Evolutionary conservation across 352 stramenopile genomes (phyloP).

Genomic region (Pythium pyrilobum): DNA sequence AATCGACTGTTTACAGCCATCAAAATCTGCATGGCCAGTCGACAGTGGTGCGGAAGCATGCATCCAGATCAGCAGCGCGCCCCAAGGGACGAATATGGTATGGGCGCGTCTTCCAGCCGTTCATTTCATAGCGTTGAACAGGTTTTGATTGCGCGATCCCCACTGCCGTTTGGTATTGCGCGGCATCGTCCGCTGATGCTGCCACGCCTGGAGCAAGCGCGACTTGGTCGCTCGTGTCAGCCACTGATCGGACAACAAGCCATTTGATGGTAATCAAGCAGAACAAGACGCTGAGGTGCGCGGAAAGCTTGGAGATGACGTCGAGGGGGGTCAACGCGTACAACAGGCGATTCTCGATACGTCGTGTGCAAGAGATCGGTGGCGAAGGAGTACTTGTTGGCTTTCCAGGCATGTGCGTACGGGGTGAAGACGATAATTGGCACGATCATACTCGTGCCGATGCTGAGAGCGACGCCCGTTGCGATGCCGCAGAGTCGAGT

Average conservation of each 20-base stretch:
- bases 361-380: conserved; percentile 13
- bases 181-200: too few relatives aligned
- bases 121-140: too few relatives aligned
- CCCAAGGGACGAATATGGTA: too few relatives aligned
- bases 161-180: too few relatives aligned
- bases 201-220: too few relatives aligned
- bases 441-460: conserved; percentile 17
- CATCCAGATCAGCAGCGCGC: neutral
- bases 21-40: neutral
- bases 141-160: too few relatives aligned
- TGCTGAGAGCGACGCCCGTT: conserved; percentile 6
- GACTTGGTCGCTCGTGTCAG: too few relatives aligned
- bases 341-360: neutral
- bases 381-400: conserved; percentile 8
- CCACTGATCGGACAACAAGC: too few relatives aligned
- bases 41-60: neutral
- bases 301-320: neutral
- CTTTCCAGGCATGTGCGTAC: conserved; percentile 16
- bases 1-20: conserved; percentile 6
- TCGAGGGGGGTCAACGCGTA: too few relatives aligned
- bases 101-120: too few relatives aligned
- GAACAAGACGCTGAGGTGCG: too few relatives aligned
- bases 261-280: too few relatives aligned
- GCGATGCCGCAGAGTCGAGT: neutral
- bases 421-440: conserved; percentile 19